Conservation (phyloP, 768 basidiomycete species). For the Polyporus arcularius region DNA sequence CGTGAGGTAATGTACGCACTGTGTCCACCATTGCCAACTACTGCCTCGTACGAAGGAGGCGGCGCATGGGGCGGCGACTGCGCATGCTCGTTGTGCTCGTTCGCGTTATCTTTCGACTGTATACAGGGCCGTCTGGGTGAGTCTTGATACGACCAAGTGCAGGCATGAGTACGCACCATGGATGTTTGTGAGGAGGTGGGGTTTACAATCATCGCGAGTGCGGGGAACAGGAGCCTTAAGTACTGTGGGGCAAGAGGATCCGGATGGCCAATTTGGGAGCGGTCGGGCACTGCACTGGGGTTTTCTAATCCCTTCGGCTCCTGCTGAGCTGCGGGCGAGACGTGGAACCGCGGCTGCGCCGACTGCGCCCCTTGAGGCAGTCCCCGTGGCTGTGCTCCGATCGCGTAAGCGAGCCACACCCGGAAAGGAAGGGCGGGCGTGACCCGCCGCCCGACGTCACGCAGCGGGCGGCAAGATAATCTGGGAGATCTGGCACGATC, state of each 20-base stretch:
- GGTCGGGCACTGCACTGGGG: not conserved
- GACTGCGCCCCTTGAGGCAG: constrained; percentile 10
- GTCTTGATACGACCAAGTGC: not conserved
- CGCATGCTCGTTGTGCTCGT: constrained; percentile 3
- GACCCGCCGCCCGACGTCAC: too few species aligned
- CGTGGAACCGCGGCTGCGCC: not conserved
- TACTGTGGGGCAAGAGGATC: constrained; percentile 7
- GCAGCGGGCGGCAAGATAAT: too few species aligned
- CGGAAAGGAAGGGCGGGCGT: too few species aligned
- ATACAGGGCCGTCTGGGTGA: not conserved
- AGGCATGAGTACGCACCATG: constrained; percentile 16
- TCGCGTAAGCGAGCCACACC: not conserved
- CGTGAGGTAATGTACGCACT: constrained; percentile 8
- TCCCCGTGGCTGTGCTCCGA: not conserved
- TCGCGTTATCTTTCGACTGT: constrained; percentile 8
- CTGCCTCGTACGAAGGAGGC: constrained; percentile 33
- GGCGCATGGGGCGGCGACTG: constrained; percentile 24
- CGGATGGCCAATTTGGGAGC: not conserved
- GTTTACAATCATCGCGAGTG: constrained; percentile 21
- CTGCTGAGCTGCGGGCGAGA: constrained; percentile 3
- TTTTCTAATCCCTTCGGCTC: constrained; percentile 13
- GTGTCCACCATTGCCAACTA: constrained; percentile 12
- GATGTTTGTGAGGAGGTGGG: constrained; percentile 7
- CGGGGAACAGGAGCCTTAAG: constrained; percentile 4
- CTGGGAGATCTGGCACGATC: not conserved